Evolutionary conservation across 352 stramenopile species (phyloP), one percentile per base, ranked within the genome.

Genomic region (Pythium rhizo-oryzae): DNA sequence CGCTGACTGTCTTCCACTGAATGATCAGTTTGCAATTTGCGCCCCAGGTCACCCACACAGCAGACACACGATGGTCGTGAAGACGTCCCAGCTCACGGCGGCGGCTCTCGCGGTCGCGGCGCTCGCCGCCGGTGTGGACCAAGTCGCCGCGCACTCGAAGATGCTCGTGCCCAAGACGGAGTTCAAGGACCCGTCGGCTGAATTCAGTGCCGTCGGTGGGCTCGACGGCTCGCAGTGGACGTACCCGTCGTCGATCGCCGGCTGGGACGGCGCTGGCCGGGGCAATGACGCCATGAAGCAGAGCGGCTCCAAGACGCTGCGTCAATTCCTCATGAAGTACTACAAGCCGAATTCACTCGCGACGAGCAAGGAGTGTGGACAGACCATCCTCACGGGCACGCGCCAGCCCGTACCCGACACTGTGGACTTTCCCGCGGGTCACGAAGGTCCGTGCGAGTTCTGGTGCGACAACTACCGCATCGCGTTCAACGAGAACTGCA

Each of bases 241-340:
- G 16, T 58, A 52, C 39, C 43, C 49, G 43, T 53, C 49, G 25
- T 53, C 49, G 43, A 64, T 66, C 21, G 30, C 49, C 33, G 33
- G 30, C 47, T 66, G 52, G 46, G 51, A 66, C 24, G 59, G 59
- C 47, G 51, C 46, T 9, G 59, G 39, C 16, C 59, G 59, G 18
- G 59, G 43, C 12, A 55, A 52, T 12, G 35, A 39, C 4, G 61
- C 61, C 23, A 67, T 67, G 50, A 61, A 61, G 50, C 37, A 59
- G 23, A 55, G 30, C 28, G 43, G 43, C 61, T 41, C 39, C 61
- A 67, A 67, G 61, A 67, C 61, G 9, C 39, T 67, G 61, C 61
- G 61, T 11, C 39, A 60, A 37, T 67, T 67, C n/a, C 37, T 67
- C 51, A 67, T 67, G 61, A 67, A 67, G 37, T 55, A 67, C 28